Evolutionary conservation across 2,329 filamentous ascomycete genomes (phyloP).

Genomic region (Ciborinia camelliae): DNA sequence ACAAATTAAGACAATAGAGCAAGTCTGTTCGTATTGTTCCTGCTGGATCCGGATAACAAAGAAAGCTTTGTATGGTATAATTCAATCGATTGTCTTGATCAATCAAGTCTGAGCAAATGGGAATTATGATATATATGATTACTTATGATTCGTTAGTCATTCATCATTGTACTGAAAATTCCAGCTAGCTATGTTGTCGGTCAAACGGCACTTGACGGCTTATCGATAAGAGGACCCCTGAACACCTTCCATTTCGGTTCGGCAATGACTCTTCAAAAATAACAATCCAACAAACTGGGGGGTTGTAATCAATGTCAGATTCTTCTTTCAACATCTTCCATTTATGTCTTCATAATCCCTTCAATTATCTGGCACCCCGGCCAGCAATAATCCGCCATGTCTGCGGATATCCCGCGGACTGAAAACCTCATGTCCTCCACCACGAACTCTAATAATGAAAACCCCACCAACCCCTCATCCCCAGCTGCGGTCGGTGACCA

Average conservation of each 20-base stretch:
- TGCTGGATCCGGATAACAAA: not conserved
- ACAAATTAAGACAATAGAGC: not conserved
- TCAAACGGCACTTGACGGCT: not conserved
- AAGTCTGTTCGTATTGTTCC: not conserved
- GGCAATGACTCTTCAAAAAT: slow-evolving; percentile 9
- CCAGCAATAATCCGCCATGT: slow-evolving; percentile 28
- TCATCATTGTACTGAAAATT: not conserved
- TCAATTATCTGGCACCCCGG: slow-evolving; percentile 23
- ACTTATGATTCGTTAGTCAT: not conserved
- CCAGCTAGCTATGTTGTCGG: not conserved
- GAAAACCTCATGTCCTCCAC: slow-evolving; percentile 7
- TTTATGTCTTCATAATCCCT: slow-evolving; percentile 17
- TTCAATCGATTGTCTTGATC: not conserved
- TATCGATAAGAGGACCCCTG: slow-evolving; percentile 12
- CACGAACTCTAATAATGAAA: slow-evolving; percentile 21
- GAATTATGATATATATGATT: not conserved
- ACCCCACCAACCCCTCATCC: slow-evolving; percentile 22
- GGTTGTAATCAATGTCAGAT: not conserved
- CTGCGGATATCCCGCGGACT: slow-evolving; percentile 27
- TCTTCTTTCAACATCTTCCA: slow-evolving; percentile 13
- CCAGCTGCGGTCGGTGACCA: slow-evolving; percentile 5
- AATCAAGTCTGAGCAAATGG: not conserved
- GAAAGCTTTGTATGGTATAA: not conserved
- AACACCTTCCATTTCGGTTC: not conserved
- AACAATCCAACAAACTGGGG: not conserved